Conservation (phyloP, 768 basidiomycete genomes). For the Suillus sp. region DNA sequence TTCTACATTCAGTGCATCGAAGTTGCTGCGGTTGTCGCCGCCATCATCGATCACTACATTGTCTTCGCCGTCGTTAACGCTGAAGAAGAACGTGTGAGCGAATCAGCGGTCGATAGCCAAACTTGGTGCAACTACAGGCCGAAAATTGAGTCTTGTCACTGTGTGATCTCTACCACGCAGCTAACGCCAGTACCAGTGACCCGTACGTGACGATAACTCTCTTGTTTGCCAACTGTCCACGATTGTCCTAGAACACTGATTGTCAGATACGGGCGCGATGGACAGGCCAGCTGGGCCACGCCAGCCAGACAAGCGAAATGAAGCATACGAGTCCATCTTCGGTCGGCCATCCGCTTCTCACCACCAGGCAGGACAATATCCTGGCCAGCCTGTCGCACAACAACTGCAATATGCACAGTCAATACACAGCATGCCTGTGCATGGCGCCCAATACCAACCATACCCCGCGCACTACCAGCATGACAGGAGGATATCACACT, state of each 20-base stretch:
- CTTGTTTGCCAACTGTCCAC: neutral
- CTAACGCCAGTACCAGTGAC: neutral
- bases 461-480: conserved; percentile 42
- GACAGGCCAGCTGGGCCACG: conserved; percentile 63
- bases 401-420: conserved; percentile 21
- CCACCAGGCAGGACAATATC: conserved; percentile 37
- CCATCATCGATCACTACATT: neutral
- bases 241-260: neutral
- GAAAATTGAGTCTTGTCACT: neutral
- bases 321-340: conserved; percentile 88
- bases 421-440: conserved; percentile 20
- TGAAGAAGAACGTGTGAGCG: conserved; percentile 10
- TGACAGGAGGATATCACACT: conserved; percentile 53
- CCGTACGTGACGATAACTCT: neutral
- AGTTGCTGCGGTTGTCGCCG: neutral
- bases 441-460: conserved; percentile 32
- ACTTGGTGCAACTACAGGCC: conserved; percentile 2
- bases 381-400: conserved; percentile 17
- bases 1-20: conserved; percentile 4
- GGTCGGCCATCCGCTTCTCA: conserved; percentile 67
- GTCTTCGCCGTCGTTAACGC: neutral
- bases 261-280: conserved; percentile 31
- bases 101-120: conserved; percentile 4
- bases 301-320: conserved; percentile 69
- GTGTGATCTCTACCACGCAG: conserved; percentile 9